These are phyloP conservation scores for Anethum foeniculum DNA, from an alignment of 140 eudicot genomes.

Conservation along the genomic window DNA sequence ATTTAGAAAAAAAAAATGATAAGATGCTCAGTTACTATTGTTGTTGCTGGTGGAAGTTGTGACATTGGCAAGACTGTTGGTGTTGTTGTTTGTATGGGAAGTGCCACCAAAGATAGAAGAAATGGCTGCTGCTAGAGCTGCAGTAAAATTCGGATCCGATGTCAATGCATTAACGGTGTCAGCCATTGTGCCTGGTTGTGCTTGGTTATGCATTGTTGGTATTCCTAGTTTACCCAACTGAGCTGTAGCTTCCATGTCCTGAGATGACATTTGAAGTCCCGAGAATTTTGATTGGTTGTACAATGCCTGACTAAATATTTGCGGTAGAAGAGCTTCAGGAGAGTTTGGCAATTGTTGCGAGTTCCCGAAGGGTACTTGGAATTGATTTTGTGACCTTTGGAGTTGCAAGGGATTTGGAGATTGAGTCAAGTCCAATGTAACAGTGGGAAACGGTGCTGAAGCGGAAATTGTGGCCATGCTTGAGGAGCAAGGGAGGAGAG, in stretches of 20 bases:
- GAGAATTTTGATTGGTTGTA: slow-evolving; percentile 62
- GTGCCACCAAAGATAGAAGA: slow-evolving; percentile 44
- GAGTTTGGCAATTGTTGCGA: slow-evolving; percentile 15
- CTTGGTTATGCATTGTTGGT: slow-evolving; percentile 12
- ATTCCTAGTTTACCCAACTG: slow-evolving; percentile 15
- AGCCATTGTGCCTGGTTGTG: slow-evolving; percentile 30
- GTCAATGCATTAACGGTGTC: slow-evolving; percentile 65
- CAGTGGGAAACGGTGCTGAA: slow-evolving; percentile 74
- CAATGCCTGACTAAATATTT: slow-evolving; percentile 49
- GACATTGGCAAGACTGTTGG: slow-evolving; percentile 20
- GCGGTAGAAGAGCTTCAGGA: slow-evolving; percentile 34
- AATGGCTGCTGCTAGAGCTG: slow-evolving; percentile 76
- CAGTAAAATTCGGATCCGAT: slow-evolving; percentile 68
- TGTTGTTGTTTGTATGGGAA: slow-evolving; percentile 20
- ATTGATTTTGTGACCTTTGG: slow-evolving; percentile 31
- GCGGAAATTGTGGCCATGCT: slow-evolving; percentile 75
- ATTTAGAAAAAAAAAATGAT: slow-evolving; percentile 23
- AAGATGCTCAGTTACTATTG: slow-evolving; percentile 41
- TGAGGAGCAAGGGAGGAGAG: slow-evolving; percentile 49
- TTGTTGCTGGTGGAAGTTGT: slow-evolving; percentile 33
- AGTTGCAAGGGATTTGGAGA: slow-evolving; percentile 42
- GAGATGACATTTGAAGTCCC: slow-evolving; percentile 74
- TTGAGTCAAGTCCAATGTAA: slow-evolving; percentile 74
- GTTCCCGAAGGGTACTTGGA: slow-evolving; percentile 28
- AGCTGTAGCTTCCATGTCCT: slow-evolving; percentile 28